Conservation (phyloP, 768 basidiomycete species). For the Podaxis pistillaris region DNA sequence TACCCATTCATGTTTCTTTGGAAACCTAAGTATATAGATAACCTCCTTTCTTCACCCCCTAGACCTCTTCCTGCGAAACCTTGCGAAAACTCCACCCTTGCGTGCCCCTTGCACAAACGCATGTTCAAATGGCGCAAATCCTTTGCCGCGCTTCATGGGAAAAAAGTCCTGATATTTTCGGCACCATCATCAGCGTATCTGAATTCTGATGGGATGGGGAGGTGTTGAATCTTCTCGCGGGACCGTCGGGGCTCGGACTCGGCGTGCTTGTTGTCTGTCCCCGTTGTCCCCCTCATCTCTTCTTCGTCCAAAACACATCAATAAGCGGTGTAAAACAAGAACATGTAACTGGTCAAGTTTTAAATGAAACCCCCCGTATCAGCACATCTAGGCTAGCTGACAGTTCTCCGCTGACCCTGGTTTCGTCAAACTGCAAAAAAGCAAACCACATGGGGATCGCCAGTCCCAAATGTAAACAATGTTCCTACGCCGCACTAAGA, state of each 20-base stretch:
- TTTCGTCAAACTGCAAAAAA: neutral
- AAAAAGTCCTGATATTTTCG: slow-evolving; percentile 9
- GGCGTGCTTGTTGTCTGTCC: too few species aligned
- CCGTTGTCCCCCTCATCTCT: neutral
- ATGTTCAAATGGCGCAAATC: neutral
- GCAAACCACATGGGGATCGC: neutral
- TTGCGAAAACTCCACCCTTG: neutral
- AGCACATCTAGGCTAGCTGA: neutral
- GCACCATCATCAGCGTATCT: slow-evolving; percentile 3
- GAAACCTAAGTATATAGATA: neutral
- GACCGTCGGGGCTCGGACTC: slow-evolving; percentile 1
- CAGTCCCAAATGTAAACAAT: neutral
- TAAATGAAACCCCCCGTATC: neutral
- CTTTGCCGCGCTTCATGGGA: neutral
- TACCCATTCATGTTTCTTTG: neutral
- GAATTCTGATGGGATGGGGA: slow-evolving; percentile 2
- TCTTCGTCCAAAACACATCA: neutral
- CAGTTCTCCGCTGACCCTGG: neutral
- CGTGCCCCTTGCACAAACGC: neutral
- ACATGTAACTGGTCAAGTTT: neutral
- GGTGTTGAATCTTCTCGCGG: slow-evolving; percentile 3
- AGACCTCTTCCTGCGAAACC: neutral
- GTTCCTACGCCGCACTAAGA: neutral
- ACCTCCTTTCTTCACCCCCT: neutral
- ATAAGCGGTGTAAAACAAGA: neutral